Evolutionary conservation across 176 grass and related monocot species (phyloP).

Genomic region (Aegilops tauschii): DNA sequence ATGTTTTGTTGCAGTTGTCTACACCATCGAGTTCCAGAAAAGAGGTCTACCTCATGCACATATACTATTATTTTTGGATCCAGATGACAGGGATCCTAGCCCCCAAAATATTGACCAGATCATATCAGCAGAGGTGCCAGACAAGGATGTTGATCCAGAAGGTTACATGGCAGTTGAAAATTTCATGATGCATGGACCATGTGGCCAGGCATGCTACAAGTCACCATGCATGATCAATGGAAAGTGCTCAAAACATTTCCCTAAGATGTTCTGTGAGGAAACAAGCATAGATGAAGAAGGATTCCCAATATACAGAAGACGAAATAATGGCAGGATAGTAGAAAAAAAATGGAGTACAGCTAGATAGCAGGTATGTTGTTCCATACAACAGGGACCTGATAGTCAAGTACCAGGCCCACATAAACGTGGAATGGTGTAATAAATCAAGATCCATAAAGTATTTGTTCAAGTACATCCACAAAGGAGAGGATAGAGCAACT

Average conservation of each 20-base stretch:
- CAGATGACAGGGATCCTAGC: background rate
- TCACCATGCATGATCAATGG: slow-evolving; percentile 32
- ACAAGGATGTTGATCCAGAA: background rate
- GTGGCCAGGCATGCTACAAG: background rate
- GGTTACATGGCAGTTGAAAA: slow-evolving; percentile 2
- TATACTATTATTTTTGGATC: too few species aligned
- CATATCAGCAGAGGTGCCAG: background rate
- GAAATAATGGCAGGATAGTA: background rate
- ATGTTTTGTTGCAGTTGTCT: background rate
- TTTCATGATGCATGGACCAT: slow-evolving; percentile 35
- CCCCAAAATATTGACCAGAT: background rate
- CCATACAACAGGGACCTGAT: slow-evolving; percentile 12
- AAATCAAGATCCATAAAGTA: slow-evolving; percentile 35
- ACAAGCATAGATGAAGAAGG: slow-evolving; percentile 26
- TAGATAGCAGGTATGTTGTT: slow-evolving; percentile 23
- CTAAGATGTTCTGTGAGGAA: background rate
- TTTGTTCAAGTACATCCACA: slow-evolving; percentile 41
- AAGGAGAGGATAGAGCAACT: slow-evolving; percentile 7
- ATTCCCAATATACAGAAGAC: slow-evolving; percentile 19
- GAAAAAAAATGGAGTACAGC: background rate
- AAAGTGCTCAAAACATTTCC: slow-evolving; percentile 27
- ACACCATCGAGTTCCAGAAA: slow-evolving; percentile 15
- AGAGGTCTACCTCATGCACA: slow-evolving; percentile 22
- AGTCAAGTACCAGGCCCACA: slow-evolving; percentile 35
- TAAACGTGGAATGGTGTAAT: slow-evolving; percentile 34